Evolutionary conservation across 768 basidiomycete species (phyloP).

Genomic region (Collybia nuda): DNA sequence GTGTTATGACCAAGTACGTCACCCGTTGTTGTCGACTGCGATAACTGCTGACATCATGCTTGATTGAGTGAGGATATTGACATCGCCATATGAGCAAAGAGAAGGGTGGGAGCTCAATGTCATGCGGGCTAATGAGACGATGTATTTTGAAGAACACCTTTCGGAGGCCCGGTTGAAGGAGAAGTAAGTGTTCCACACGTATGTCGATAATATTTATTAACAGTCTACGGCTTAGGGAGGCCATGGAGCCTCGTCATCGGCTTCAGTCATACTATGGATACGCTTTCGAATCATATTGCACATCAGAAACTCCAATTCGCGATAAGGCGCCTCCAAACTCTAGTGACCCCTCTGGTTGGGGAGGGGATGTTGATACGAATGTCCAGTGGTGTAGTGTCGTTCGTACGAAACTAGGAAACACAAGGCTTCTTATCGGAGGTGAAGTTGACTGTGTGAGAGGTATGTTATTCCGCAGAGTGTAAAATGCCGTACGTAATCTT

Average conservation of each 20-base stretch:
- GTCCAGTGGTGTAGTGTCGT: slow-evolving; percentile 91
- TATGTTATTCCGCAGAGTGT: slow-evolving; percentile 24
- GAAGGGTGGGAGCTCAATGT: slow-evolving; percentile 84
- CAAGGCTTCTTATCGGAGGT: slow-evolving; percentile 77
- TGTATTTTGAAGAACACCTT: slow-evolving; percentile 76
- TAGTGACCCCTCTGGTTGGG: slow-evolving; percentile 56
- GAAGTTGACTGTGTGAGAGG: slow-evolving; percentile 91
- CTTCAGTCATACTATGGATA: slow-evolving; percentile 81
- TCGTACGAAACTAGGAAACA: slow-evolving; percentile 77
- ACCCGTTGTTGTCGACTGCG: neutral
- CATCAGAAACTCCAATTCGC: slow-evolving; percentile 41
- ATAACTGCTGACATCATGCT: slow-evolving; percentile 12
- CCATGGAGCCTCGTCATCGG: slow-evolving; percentile 62
- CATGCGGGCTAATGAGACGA: slow-evolving; percentile 67
- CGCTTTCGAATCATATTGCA: slow-evolving; percentile 88
- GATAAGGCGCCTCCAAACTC: slow-evolving; percentile 17
- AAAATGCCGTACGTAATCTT: neutral
- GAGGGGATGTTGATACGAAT: slow-evolving; percentile 84
- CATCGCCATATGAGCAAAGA: slow-evolving; percentile 78
- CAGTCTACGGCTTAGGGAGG: slow-evolving; percentile 43
- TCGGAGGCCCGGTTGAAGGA: slow-evolving; percentile 56
- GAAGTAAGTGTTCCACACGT: slow-evolving; percentile 48
- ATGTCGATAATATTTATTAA: neutral
- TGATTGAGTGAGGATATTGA: slow-evolving; percentile 66
- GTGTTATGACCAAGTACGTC: slow-evolving; percentile 78